Base-by-base conservation (phyloP, 805 yeast genomes). In the Lachancea cidri region DNA sequence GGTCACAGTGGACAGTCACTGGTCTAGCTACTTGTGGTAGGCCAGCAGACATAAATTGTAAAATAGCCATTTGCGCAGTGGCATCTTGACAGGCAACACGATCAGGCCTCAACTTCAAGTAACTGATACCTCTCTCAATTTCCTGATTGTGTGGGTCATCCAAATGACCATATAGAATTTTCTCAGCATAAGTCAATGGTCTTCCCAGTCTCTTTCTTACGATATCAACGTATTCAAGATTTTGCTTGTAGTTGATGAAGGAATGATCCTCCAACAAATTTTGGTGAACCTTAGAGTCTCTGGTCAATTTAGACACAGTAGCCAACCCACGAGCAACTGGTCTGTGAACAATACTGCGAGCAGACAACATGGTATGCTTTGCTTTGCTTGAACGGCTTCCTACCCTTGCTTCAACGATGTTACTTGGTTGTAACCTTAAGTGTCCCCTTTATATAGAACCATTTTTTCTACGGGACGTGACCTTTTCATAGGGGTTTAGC, bases 21-120 rank as follows among this genome's bases (percentile, higher is more conserved):
- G 97, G 97, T 49, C 91, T 91, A 43, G 95, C 95, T 39, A 89
- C 94, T 62, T 79, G 76, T 48, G 86, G 83, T 79, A 88, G 72
- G 59, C 95, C 95, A 55, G 95, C 94, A 47, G 95, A 84, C 94
- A 88, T 88, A 68, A 89, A 89, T 73, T 89, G 98, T 61, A 89
- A 73, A 55, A 89, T 77, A 43, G 97, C 96, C 98, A 89, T 89
- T 74, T 89, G 98, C 44, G 97, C 97, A 44, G 96, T 87, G 44
- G 98, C 98, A 74, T 89, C 98, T 74, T 89, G 98, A 84, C 95
- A 88, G 37, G 97, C 97, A 47, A 91, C 97, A 68, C 98, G 81
- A 68, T 89, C 98, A 42, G 98, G 98, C 71, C 95, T 83, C 64
- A 91, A 77, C 71, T 91, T 91, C 68, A 89, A 76, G 72, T 91